phyloP scores from a whole-genome alignment of 2,329 filamentous ascomycete species.

The Neofusicoccum parvum region DNA sequence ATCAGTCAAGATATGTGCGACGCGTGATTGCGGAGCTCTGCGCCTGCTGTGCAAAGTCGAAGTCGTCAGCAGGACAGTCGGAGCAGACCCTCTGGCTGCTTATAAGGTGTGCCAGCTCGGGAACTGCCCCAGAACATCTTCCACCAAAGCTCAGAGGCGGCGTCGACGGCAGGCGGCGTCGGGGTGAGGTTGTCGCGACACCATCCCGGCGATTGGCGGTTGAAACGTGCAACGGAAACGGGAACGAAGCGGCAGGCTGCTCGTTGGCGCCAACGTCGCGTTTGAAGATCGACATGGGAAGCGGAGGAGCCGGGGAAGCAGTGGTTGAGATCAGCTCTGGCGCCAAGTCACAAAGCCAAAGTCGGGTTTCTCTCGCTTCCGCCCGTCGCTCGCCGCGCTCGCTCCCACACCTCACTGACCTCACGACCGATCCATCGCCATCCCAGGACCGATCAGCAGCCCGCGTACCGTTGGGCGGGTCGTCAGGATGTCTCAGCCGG shows the following conservation, averaged over 20 bases:
- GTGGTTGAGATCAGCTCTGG: too few relatives aligned
- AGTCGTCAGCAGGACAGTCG: too few relatives aligned
- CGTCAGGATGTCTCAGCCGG: conserved; percentile 9
- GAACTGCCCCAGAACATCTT: too few relatives aligned
- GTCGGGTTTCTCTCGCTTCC: background rate
- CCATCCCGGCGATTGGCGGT: background rate
- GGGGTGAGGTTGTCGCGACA: background rate
- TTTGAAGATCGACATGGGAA: conserved; percentile 5
- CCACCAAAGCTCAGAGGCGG: background rate
- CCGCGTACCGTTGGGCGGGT: background rate
- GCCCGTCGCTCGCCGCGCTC: background rate
- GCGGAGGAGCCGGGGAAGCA: background rate
- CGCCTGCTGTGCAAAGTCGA: too few relatives aligned
- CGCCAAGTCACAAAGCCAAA: background rate
- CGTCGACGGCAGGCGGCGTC: background rate
- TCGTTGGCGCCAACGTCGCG: background rate
- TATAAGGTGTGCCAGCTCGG: too few relatives aligned
- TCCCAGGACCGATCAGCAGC: background rate
- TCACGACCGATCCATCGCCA: background rate
- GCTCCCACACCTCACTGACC: background rate
- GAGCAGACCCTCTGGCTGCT: too few relatives aligned
- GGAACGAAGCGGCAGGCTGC: background rate
- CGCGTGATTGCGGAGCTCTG: too few relatives aligned
- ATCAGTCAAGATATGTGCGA: too few relatives aligned
- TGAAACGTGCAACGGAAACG: background rate